These are phyloP conservation scores for Gentiana macrophylla DNA, from an alignment of 257 asterid genomes.

Conservation along the genomic window DNA sequence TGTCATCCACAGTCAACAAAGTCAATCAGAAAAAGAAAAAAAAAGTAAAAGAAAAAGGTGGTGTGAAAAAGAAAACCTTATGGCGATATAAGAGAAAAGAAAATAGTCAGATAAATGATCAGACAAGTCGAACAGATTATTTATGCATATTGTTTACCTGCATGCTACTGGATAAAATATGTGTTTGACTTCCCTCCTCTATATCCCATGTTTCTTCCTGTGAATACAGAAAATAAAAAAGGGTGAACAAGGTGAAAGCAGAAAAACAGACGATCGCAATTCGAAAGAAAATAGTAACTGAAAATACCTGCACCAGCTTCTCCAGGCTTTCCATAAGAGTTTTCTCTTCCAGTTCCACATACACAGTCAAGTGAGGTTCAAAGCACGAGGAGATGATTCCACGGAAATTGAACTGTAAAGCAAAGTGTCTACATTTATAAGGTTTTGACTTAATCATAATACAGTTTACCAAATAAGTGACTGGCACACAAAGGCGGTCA, in stretches of 20 bases:
- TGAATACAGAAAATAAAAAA: slow-evolving; percentile 12
- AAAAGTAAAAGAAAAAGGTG: no score
- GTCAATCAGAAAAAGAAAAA: no score
- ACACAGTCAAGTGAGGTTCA: slow-evolving; percentile 86
- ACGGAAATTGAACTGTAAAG: slow-evolving; percentile 83
- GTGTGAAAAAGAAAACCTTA: no score
- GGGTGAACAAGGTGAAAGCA: slow-evolving; percentile 12
- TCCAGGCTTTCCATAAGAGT: slow-evolving; percentile 94
- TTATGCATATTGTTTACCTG: slow-evolving; percentile 36
- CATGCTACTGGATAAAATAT: slow-evolving; percentile 92
- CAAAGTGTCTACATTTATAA: slow-evolving; percentile 9
- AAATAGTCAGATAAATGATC: no score
- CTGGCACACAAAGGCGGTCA: no score
- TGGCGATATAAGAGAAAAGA: no score
- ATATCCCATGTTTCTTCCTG: slow-evolving; percentile 98
- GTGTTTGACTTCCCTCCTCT: slow-evolving; percentile 93
- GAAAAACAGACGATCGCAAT: slow-evolving; percentile 7
- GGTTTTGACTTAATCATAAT: slow-evolving; percentile 7
- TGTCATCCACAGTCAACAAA: no score
- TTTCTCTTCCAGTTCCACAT: slow-evolving; percentile 94
- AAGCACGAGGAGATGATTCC: slow-evolving; percentile 97
- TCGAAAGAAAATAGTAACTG: slow-evolving; percentile 3
- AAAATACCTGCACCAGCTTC: slow-evolving; percentile 86
- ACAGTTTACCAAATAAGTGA: no score
- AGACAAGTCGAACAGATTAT: no score